Base-by-base conservation (phyloP, 768 basidiomycete genomes). In the Aureoboletus auriporus region DNA sequence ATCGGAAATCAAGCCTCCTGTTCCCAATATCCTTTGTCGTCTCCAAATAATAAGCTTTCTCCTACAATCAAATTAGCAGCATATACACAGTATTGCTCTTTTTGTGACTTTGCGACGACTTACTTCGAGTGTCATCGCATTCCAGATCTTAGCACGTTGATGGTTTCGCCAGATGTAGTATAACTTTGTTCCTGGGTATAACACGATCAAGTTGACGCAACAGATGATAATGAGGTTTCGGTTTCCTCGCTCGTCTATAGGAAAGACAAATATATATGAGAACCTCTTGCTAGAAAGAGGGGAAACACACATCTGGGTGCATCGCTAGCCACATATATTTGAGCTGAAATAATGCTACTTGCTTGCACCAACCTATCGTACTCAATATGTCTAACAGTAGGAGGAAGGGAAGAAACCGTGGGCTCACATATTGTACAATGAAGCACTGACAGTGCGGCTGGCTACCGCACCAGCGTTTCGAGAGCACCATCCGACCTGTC, bases 121-220 rank as follows among this genome's bases (percentile, higher is more conserved):
- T 34, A 72, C 76, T 67, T 78, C 71, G 2, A 66, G 39, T 2
- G 72, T 79, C 81, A 80, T 82, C 0, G 69, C 66, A 53, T 80
- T 70, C 84, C 84, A 85, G 1, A 75, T 71, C 57, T 67, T 74
- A 6, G 69, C 76, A 37, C 75, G 73, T 59, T 75, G 73, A 26
- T 67, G 68, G 57, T 86, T 86, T 14, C 79, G 71, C 75, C 78
- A 83, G 28, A 75, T 63, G 51, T 82, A 79, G 58, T 81, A 84
- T 2, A 66, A 60, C 51, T 80, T 81, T 6, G 75, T 76, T 8
- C 68, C 64, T 11, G 79, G 76, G 58, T 82, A 85, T 38, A 84
- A 56, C 36, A 80, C 55, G 8, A 76, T 5, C 14, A 78, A 51
- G 52, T 83, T 80, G 61, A 83, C 65, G 20, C 62, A 64, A 52